Conservation (phyloP, 2,329 filamentous ascomycete species). For the Cladosporium sphaerospermum region DNA sequence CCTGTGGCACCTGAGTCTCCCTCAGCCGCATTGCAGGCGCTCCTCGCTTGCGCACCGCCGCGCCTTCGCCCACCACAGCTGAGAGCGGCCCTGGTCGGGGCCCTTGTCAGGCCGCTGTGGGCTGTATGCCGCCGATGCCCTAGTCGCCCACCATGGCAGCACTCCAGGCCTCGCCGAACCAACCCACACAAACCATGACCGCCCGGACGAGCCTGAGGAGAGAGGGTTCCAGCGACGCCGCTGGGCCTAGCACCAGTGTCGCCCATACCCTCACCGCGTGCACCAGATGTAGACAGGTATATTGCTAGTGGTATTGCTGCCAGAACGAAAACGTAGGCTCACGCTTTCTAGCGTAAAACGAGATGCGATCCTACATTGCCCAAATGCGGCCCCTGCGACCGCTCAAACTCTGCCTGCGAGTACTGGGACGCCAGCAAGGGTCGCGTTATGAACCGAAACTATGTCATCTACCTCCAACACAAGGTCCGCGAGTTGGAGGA, state of each 20-base stretch:
- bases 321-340: background rate
- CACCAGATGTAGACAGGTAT: slow-evolving; percentile 71
- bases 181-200: slow-evolving; percentile 6
- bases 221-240: slow-evolving; percentile 11
- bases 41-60: background rate
- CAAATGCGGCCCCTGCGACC: slow-evolving; percentile 85
- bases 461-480: slow-evolving; percentile 87
- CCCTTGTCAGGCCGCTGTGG: slow-evolving; percentile 6
- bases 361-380: slow-evolving; percentile 90
- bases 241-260: slow-evolving; percentile 35
- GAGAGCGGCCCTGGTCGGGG: slow-evolving; percentile 6
- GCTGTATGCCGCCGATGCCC: background rate
- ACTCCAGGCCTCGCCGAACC: slow-evolving; percentile 2
- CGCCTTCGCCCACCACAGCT: slow-evolving; percentile 1
- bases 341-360: slow-evolving; percentile 71
- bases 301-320: slow-evolving; percentile 20
- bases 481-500: slow-evolving; percentile 75
- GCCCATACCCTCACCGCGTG: slow-evolving; percentile 76
- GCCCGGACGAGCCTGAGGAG: slow-evolving; percentile 12
- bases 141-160: slow-evolving; percentile 7
- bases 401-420: slow-evolving; percentile 84
- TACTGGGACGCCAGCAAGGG: slow-evolving; percentile 90
- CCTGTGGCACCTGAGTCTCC: background rate
- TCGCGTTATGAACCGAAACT: slow-evolving; percentile 78
- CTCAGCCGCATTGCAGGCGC: slow-evolving; percentile 5